phyloP scores from a whole-genome alignment of 257 asterid genomes.

The Solanum chmielewskii region DNA sequence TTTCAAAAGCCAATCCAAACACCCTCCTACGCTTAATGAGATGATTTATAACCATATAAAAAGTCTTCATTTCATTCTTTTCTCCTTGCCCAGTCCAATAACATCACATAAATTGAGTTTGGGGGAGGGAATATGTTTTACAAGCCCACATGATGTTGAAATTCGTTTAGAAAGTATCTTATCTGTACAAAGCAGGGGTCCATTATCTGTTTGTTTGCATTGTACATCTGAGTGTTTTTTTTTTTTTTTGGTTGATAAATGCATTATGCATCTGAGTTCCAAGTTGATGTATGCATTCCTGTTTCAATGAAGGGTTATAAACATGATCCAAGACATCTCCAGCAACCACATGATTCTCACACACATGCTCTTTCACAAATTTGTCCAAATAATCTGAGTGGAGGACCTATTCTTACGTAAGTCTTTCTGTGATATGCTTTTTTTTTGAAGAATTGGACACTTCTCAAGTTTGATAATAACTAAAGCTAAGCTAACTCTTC shows the following conservation, averaged over 20 bases:
- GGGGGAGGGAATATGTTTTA: background rate
- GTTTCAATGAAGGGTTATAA: slow-evolving; percentile 23
- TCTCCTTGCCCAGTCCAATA: background rate
- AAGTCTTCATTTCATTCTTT: background rate
- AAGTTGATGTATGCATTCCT: slow-evolving; percentile 4
- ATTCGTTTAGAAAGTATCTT: background rate
- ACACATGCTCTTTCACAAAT: slow-evolving; percentile 64
- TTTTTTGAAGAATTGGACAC: background rate
- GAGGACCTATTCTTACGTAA: slow-evolving; percentile 76
- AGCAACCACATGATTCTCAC: slow-evolving; percentile 83
- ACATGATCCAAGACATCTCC: slow-evolving; percentile 81
- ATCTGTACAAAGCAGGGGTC: background rate
- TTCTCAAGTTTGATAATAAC: background rate
- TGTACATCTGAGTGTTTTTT: background rate
- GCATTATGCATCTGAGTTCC: background rate
- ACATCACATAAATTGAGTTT: background rate
- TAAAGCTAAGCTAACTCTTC: background rate
- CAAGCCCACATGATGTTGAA: background rate
- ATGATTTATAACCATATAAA: background rate
- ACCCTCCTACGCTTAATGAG: background rate
- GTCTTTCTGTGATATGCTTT: slow-evolving; percentile 7
- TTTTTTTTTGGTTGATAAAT: no score
- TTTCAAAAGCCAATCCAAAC: background rate
- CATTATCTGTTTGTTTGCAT: background rate
- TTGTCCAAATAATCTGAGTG: slow-evolving; percentile 66